Conservation (phyloP, 768 basidiomycete species). For the Boletales sp. region DNA sequence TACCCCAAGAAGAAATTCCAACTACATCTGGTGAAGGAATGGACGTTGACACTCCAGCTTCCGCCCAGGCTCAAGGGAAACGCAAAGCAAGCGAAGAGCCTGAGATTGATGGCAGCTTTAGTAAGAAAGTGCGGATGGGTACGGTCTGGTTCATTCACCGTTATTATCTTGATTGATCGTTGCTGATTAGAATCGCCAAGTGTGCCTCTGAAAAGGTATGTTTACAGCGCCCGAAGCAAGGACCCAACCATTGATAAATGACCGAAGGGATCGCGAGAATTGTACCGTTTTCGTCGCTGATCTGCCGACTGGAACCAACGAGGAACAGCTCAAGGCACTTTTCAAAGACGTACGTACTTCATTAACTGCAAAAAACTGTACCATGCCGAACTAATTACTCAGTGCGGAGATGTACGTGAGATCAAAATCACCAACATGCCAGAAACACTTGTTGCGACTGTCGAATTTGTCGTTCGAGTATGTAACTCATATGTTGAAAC, state of each 20-base stretch:
- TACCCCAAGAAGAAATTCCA: neutral
- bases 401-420: slow-evolving; percentile 90
- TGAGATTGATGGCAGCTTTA: slow-evolving; percentile 39
- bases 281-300: slow-evolving; percentile 86
- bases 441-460: slow-evolving; percentile 67
- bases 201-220: slow-evolving; percentile 57
- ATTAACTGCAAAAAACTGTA: neutral
- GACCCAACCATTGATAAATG: neutral
- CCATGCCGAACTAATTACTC: slow-evolving; percentile 11
- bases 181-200: slow-evolving; percentile 40
- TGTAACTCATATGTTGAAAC: neutral
- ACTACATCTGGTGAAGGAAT: slow-evolving; percentile 27
- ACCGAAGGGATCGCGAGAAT: slow-evolving; percentile 86
- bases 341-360: slow-evolving; percentile 77
- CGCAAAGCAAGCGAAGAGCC: slow-evolving; percentile 57
- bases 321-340: slow-evolving; percentile 63
- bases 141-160: slow-evolving; percentile 17
- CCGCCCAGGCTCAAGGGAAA: slow-evolving; percentile 48
- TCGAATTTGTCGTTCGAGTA: slow-evolving; percentile 77
- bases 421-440: slow-evolving; percentile 68
- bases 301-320: slow-evolving; percentile 51
- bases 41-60: slow-evolving; percentile 37
- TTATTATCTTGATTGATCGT: neutral
- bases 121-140: slow-evolving; percentile 66
- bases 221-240: neutral